Evolutionary conservation across 106 monocot species (phyloP).

Genomic region (Iris macrosiphon): DNA sequence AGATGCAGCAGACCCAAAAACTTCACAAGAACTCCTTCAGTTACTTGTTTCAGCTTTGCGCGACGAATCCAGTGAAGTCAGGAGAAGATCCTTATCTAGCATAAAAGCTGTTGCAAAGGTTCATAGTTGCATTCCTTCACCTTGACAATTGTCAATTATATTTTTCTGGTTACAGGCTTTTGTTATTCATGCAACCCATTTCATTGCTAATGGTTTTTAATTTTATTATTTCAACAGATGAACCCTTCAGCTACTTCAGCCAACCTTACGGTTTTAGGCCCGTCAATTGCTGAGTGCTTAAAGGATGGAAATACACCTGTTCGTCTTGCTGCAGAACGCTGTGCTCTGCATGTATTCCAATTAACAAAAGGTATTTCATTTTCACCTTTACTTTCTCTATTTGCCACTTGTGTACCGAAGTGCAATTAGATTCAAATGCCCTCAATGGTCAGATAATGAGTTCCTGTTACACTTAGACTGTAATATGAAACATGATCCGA

Average conservation of each 20-base stretch:
- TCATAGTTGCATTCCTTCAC: neutral
- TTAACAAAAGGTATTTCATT: constrained; percentile 64
- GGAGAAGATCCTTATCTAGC: constrained; percentile 69
- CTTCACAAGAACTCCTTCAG: constrained; percentile 35
- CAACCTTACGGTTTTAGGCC: constrained; percentile 55
- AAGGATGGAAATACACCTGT: constrained; percentile 86
- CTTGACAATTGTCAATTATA: neutral
- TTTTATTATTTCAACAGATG: constrained; percentile 28
- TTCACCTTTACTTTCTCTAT: neutral
- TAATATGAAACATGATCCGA: too few species aligned
- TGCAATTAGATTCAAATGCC: too few species aligned
- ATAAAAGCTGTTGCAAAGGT: constrained; percentile 88
- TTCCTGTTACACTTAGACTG: neutral
- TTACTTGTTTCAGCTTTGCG: constrained; percentile 56
- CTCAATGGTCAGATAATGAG: too few species aligned
- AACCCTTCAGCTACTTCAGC: constrained; percentile 41
- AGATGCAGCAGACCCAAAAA: constrained; percentile 17
- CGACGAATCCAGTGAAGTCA: constrained; percentile 94
- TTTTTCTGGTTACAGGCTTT: neutral
- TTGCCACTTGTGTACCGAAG: neutral
- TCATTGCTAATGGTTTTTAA: neutral
- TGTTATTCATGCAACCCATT: too few species aligned
- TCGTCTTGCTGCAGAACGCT: constrained; percentile 89
- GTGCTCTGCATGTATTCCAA: constrained; percentile 84
- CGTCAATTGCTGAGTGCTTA: constrained; percentile 65